phyloP scores from a whole-genome alignment of 805 yeast genomes.

The Wickerhamomyces subpelliculosus region DNA sequence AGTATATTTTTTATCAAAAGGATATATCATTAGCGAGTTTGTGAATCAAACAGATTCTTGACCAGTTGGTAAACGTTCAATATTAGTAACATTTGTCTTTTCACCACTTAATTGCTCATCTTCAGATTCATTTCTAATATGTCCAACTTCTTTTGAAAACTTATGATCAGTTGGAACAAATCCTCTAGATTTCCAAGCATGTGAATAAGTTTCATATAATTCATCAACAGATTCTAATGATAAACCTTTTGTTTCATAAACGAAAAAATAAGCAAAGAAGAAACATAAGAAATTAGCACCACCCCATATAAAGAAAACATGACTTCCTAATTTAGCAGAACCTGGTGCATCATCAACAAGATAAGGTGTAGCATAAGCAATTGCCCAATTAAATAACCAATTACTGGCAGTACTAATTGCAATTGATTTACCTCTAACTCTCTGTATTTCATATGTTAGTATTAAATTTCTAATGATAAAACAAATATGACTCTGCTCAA shows the following conservation, averaged over 20 bases:
- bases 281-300: slow-evolving; percentile 52
- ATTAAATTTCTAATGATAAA: too few relatives aligned
- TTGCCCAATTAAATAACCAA: slow-evolving; percentile 72
- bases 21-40: too few relatives aligned
- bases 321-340: slow-evolving; percentile 53
- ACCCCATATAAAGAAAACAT: slow-evolving; percentile 74
- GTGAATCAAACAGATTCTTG: not conserved
- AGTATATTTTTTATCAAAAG: too few relatives aligned
- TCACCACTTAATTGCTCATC: slow-evolving; percentile 2
- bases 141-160: slow-evolving; percentile 16
- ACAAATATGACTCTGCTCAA: too few relatives aligned
- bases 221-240: slow-evolving; percentile 63
- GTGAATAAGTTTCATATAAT: slow-evolving; percentile 34
- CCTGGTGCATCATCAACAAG: slow-evolving; percentile 59
- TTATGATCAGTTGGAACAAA: slow-evolving; percentile 29
- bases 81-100: not conserved
- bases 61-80: not conserved
- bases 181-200: slow-evolving; percentile 27
- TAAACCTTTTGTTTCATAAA: slow-evolving; percentile 63
- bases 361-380: slow-evolving; percentile 73
- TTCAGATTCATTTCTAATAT: not conserved
- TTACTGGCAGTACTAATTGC: slow-evolving; percentile 69
- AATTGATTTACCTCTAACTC: slow-evolving; percentile 68
- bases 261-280: slow-evolving; percentile 49
- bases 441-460: too few relatives aligned